Evolutionary conservation across 2,329 filamentous ascomycete genomes (phyloP).

Genomic region (Trichoderma sp.): DNA sequence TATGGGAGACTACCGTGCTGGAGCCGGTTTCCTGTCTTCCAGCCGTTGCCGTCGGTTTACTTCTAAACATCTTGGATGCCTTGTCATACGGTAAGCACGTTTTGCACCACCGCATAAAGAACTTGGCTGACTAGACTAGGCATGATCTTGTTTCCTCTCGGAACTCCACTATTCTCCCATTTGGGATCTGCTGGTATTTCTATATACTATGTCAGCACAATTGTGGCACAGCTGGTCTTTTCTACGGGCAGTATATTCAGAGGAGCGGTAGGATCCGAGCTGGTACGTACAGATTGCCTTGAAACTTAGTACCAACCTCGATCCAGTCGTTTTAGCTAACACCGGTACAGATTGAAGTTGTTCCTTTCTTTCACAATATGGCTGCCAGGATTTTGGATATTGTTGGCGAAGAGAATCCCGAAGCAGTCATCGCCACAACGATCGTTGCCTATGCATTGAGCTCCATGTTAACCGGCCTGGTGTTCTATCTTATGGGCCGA

Average conservation of each 20-base stretch:
- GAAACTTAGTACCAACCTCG: neutral
- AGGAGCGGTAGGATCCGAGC: slow-evolving; percentile 88
- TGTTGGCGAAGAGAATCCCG: slow-evolving; percentile 75
- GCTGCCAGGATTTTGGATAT: slow-evolving; percentile 77
- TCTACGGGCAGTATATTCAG: slow-evolving; percentile 84
- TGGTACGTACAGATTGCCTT: slow-evolving; percentile 52
- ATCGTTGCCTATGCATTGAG: slow-evolving; percentile 89
- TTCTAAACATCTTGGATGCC: slow-evolving; percentile 92
- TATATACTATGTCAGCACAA: slow-evolving; percentile 98
- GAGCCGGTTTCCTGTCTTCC: slow-evolving; percentile 71
- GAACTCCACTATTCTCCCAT: slow-evolving; percentile 77
- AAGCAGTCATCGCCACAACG: slow-evolving; percentile 88
- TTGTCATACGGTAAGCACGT: slow-evolving; percentile 73
- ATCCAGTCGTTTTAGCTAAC: slow-evolving; percentile 8
- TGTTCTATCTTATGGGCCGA: slow-evolving; percentile 87
- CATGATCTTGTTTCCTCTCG: slow-evolving; percentile 93
- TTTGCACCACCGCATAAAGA: neutral
- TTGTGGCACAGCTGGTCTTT: slow-evolving; percentile 87
- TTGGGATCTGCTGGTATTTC: slow-evolving; percentile 93
- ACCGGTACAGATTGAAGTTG: slow-evolving; percentile 74
- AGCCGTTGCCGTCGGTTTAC: slow-evolving; percentile 79
- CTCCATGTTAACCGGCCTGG: slow-evolving; percentile 82
- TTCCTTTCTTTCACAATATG: slow-evolving; percentile 99
- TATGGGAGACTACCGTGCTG: slow-evolving; percentile 63
- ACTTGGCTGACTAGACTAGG: slow-evolving; percentile 41